Evolutionary conservation across 805 yeast genomes (phyloP), one percentile per base, ranked within the genome.

Genomic region (Trichomonascus vanleenenianus): DNA sequence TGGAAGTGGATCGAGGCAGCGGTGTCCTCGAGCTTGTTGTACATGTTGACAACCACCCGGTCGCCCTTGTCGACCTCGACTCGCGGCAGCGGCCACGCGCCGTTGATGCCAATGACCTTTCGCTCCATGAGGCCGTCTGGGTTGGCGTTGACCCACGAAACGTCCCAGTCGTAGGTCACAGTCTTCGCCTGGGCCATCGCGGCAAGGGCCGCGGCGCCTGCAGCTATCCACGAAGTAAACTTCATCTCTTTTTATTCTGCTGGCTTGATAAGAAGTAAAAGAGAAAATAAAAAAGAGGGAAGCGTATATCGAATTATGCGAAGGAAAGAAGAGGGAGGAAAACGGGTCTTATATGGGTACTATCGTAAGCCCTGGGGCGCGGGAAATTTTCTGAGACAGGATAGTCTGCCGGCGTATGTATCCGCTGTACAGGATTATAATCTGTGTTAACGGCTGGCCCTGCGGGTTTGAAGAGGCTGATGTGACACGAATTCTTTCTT

Each of bases 1-100:
- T 91, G 98, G 80, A 87, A 86, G 68, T 93, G 98, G 57, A 91
- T 64, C 5, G 91, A 67, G 35, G 96, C 85, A 66, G 80, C 81
- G 43, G 76, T 71, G 59, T 78, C 76, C 19, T 61, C 70, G 46
- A 89, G 76, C 27, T 86, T 87, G 60, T 93, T 93, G 52, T 76
- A 79, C 65, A 91, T 73, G 57, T 82, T 77, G 34, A 87, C 67
- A 47, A 81, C 64, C 43, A 93, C 73, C 11, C 83, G 73, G 66
- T 93, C 98, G 55, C 95, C 94, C 61, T 77, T 81, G 54, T 75
- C 72, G 52, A 85, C 88, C 41, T 76, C 71, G 54, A 91, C 66
- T 44, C 75, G 75, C n/a, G 98, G 98, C 74, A 93, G 79, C 49
- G 97, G 97, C 80, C 83, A 70, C 54, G 64, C 55, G 74, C 83